phyloP scores from a whole-genome alignment of 2,329 filamentous ascomycete species.

The Fusarium nelsonii region DNA sequence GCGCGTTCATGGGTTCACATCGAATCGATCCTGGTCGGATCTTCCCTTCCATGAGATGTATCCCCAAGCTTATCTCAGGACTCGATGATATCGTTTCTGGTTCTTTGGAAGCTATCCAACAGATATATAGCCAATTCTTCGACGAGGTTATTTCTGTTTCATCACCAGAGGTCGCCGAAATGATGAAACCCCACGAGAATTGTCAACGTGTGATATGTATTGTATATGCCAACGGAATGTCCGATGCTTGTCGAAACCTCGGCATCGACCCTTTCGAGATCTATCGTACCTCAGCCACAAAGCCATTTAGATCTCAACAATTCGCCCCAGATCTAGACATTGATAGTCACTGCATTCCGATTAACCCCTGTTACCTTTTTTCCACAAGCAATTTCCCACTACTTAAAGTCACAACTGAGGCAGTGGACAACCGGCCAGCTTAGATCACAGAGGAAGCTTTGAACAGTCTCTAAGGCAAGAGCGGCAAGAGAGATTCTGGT shows the following conservation, averaged over 20 bases:
- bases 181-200: slow-evolving; percentile 9
- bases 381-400: background rate
- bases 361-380: slow-evolving; percentile 1
- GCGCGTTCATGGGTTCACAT: background rate
- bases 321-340: background rate
- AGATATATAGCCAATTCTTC: background rate
- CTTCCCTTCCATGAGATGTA: background rate
- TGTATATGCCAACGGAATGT: slow-evolving; percentile 3
- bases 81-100: slow-evolving; percentile 1
- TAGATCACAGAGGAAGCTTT: background rate
- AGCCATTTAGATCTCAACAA: background rate
- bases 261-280: background rate
- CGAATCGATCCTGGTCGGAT: background rate
- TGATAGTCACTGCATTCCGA: background rate
- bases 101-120: background rate
- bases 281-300: slow-evolving; percentile 3
- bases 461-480: background rate
- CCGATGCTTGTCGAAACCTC: background rate
- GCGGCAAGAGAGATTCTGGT: background rate
- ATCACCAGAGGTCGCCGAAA: background rate
- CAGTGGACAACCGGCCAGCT: background rate
- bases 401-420: background rate
- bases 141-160: background rate
- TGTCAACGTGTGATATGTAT: slow-evolving; percentile 7
- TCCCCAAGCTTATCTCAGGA: slow-evolving; percentile 4